Evolutionary conservation across 805 yeast genomes (phyloP).

Genomic region (Ogataea allantospora): DNA sequence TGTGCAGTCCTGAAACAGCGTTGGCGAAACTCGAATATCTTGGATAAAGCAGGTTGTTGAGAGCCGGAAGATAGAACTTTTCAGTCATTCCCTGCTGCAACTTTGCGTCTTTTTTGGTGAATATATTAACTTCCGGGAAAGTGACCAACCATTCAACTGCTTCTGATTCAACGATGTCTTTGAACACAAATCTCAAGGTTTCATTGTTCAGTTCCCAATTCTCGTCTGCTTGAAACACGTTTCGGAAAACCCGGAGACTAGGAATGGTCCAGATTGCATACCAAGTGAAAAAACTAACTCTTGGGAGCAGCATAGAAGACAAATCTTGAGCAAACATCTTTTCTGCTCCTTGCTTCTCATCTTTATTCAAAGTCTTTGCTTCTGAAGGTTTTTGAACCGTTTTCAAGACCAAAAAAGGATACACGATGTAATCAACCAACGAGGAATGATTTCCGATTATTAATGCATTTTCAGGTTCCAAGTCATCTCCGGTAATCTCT

Average conservation of each 20-base stretch:
- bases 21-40: constrained; percentile 61
- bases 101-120: constrained; percentile 45
- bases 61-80: constrained; percentile 57
- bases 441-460: constrained; percentile 63
- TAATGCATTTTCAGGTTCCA: constrained; percentile 37
- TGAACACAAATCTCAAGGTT: constrained; percentile 34
- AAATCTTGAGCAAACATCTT: constrained; percentile 27
- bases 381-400: constrained; percentile 14
- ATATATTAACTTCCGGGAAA: constrained; percentile 84
- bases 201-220: constrained; percentile 58
- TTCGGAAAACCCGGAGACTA: constrained; percentile 42
- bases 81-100: constrained; percentile 56
- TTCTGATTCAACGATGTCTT: constrained; percentile 35
- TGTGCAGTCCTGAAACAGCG: constrained; percentile 42
- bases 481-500: constrained; percentile 42
- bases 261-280: constrained; percentile 64
- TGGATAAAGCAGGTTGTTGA: constrained; percentile 70
- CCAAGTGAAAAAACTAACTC: constrained; percentile 69
- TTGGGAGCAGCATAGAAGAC: constrained; percentile 37
- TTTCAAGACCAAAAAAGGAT: constrained; percentile 42
- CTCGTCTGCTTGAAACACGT: constrained; percentile 59
- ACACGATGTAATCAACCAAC: constrained; percentile 59
- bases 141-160: constrained; percentile 58
- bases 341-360: constrained; percentile 7
- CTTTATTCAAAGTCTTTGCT: constrained; percentile 1